These are phyloP conservation scores for Physcia stellaris DNA, from an alignment of 495 filamentous ascomycete genomes.

Conservation along the genomic window DNA sequence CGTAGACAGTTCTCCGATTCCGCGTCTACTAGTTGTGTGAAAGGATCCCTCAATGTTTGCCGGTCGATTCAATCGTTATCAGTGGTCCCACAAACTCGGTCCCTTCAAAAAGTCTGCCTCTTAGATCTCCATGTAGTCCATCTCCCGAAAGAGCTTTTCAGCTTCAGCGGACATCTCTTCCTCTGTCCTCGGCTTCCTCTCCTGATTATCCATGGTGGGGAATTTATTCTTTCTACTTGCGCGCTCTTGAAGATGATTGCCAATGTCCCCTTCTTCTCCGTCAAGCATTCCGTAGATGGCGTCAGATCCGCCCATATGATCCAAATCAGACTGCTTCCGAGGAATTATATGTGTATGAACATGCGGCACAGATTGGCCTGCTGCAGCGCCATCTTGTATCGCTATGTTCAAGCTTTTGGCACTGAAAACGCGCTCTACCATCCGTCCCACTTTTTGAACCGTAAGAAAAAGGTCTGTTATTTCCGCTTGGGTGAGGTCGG, in stretches of 20 bases:
- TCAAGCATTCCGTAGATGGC: constrained; percentile 72
- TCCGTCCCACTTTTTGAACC: constrained; percentile 66
- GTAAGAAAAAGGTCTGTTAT: constrained; percentile 73
- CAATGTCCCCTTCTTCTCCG: constrained; percentile 74
- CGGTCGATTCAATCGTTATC: too few relatives aligned
- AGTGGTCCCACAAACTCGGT: too few relatives aligned
- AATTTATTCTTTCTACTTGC: constrained; percentile 27
- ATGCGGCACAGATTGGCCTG: constrained; percentile 83
- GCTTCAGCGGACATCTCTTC: constrained; percentile 78
- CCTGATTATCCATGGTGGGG: constrained; percentile 50
- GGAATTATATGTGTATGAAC: constrained; percentile 93
- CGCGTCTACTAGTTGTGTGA: too few relatives aligned
- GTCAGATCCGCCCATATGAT: constrained; percentile 39
- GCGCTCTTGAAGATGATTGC: constrained; percentile 22
- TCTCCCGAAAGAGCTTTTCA: constrained; percentile 42
- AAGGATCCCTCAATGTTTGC: too few relatives aligned
- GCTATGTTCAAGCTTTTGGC: constrained; percentile 70
- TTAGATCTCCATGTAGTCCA: constrained; percentile 23
- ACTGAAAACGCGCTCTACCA: constrained; percentile 62
- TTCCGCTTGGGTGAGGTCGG: constrained; percentile 60
- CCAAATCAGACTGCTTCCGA: constrained; percentile 42
- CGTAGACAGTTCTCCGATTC: too few relatives aligned
- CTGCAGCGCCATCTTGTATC: constrained; percentile 76
- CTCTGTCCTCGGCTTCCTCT: constrained; percentile 50
- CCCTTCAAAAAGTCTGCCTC: too few relatives aligned